Evolutionary conservation across 192 early-diverging fungal genomes (phyloP).

Genomic region (Coemansia umbellata): DNA sequence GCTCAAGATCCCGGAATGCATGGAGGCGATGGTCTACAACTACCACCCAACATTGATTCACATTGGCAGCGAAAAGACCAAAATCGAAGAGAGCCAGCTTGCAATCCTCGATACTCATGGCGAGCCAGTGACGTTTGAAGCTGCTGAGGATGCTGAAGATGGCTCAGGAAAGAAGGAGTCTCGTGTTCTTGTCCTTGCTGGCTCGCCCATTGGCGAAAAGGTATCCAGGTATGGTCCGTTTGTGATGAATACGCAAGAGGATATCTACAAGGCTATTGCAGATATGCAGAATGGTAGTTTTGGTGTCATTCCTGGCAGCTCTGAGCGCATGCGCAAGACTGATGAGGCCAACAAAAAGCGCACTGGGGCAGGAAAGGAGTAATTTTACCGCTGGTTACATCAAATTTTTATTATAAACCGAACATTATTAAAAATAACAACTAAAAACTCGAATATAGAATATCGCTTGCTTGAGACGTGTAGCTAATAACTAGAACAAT

Average conservation of each 20-base stretch:
- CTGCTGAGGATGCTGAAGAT: slow-evolving; percentile 12
- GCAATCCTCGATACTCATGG: slow-evolving; percentile 39
- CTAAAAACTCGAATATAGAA: too few species aligned
- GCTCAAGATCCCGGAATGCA: slow-evolving; percentile 51
- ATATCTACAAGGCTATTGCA: slow-evolving; percentile 36
- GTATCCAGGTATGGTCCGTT: slow-evolving; percentile 65
- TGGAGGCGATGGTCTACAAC: slow-evolving; percentile 46
- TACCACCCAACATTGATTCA: slow-evolving; percentile 31
- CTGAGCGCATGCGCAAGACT: slow-evolving; percentile 48
- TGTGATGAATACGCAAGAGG: slow-evolving; percentile 56
- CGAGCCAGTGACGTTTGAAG: slow-evolving; percentile 35
- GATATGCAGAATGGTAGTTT: slow-evolving; percentile 40
- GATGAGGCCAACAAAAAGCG: slow-evolving; percentile 41
- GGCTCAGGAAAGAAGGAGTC: slow-evolving; percentile 42
- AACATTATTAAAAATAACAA: too few species aligned
- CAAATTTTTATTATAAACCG: too few species aligned
- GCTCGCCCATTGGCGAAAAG: slow-evolving; percentile 55
- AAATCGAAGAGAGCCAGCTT: slow-evolving; percentile 33
- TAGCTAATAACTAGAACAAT: too few species aligned
- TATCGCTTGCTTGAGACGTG: too few species aligned
- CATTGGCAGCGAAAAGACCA: slow-evolving; percentile 43
- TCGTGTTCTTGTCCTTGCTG: slow-evolving; percentile 62
- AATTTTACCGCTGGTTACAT: too few species aligned
- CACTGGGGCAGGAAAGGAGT: slow-evolving; percentile 30
- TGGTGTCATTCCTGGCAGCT: slow-evolving; percentile 45